Base-by-base conservation (phyloP, 192 early-diverging fungal genomes). In the Linderina pennispora region DNA sequence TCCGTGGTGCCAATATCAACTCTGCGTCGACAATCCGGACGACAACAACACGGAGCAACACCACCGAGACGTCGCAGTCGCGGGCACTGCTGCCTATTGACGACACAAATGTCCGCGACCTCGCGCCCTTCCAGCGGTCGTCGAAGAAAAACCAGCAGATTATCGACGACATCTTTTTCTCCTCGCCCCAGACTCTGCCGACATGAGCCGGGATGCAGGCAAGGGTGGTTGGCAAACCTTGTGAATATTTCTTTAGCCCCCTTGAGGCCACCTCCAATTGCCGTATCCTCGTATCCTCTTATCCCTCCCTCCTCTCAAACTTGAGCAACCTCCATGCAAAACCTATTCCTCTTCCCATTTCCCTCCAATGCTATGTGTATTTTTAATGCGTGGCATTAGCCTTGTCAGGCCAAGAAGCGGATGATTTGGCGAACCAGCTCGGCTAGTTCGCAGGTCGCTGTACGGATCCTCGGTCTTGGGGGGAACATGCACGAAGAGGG, bases 401-500 rank as follows among this genome's bases (percentile, higher is more conserved):
- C n/a, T n/a, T 46, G 15, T 9, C 14, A 16, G 8, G 48, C 42
- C 32, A 76, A n/a, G 20, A 7, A 23, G 17, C 42, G 24, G 13
- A 71, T 22, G 19, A 62, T 49, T 2, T 50, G 48, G 11, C 58
- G 50, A 19, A 76, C 2, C 3, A 76, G 47, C 18, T 66, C 50
- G 1, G 49, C 50, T 33, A 71, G 45, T 49, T 71, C 49, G n/a
- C 15, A 7, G 11, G 33, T 62, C 62, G 40, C 44, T 43, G 25
- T 72, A 67, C 3, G 55, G 54, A 28, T 67, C 55, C n/a, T 31
- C 20, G 9, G 32, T 23, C 19, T 46, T 40, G 2, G 67, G 74
- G n/a, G 67, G 74, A 5, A 76, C 61, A 22, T 76, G 74, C 4
- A 76, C 58, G 64, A 76, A 76, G 22, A 76, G 39, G n/a, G 57